Conservation (phyloP, 1,284 basidiomycete genomes). For the Grifola frondosa region DNA sequence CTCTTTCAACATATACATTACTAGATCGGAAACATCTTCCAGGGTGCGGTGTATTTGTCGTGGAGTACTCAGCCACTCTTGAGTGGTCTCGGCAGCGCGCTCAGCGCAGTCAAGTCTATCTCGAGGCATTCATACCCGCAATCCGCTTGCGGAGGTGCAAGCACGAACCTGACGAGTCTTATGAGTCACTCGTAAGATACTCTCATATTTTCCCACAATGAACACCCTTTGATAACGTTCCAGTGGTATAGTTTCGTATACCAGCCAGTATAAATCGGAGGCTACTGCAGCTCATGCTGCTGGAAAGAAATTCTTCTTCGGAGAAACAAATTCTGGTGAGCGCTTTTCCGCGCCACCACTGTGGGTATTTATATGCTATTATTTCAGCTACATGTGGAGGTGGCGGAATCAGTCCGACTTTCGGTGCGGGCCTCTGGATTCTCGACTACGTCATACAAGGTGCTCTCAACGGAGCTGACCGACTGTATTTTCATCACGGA, state of each 20-base stretch:
- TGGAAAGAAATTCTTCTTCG: constrained; percentile 41
- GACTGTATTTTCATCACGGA: constrained; percentile 48
- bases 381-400: constrained; percentile 42
- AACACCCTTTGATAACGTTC: background rate
- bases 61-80: constrained; percentile 40
- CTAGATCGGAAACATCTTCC: constrained; percentile 39
- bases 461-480: constrained; percentile 38
- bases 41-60: constrained; percentile 43
- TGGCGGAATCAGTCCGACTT: constrained; percentile 43
- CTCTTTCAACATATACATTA: constrained; percentile 1
- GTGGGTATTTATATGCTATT: background rate
- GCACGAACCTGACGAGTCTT: constrained; percentile 38
- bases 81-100: constrained; percentile 34
- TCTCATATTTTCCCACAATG: background rate
- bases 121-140: constrained; percentile 46
- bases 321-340: constrained; percentile 46
- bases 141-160: constrained; percentile 42
- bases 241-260: constrained; percentile 41
- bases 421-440: constrained; percentile 46
- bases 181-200: constrained; percentile 42
- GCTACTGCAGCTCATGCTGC: constrained; percentile 36
- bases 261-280: constrained; percentile 36
- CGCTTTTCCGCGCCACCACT: too few relatives aligned
- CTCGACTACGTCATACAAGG: constrained; percentile 46
- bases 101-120: constrained; percentile 37